These are phyloP conservation scores for Plasmodium malariae DNA, from an alignment of 169 alveolate genomes.

Conservation along the genomic window DNA sequence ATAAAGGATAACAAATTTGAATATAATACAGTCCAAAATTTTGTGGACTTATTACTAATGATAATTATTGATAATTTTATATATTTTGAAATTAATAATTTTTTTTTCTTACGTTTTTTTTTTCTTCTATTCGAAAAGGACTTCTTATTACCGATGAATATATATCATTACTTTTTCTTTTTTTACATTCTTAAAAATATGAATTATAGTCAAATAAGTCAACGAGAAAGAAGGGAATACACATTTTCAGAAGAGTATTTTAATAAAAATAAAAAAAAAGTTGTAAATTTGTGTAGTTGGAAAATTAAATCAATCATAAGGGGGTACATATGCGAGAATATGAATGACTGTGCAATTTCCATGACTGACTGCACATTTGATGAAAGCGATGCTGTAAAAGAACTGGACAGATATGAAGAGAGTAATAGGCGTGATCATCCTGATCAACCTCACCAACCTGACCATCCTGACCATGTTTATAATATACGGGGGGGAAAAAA, in stretches of 20 bases:
- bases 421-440: neutral
- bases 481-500: neutral
- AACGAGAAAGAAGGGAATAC: conserved; percentile 32
- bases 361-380: too few species aligned
- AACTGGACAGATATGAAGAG: neutral
- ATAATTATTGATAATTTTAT: conserved; percentile 40
- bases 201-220: conserved; percentile 33
- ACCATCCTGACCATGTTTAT: neutral
- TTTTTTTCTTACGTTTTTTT: conserved; percentile 42
- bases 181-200: conserved; percentile 21
- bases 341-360: too few species aligned
- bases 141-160: conserved; percentile 17
- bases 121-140: conserved; percentile 31
- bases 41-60: conserved; percentile 26
- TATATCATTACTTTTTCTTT: conserved; percentile 54
- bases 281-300: conserved; percentile 5
- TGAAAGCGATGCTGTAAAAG: too few species aligned
- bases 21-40: conserved; percentile 2
- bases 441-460: too few species aligned
- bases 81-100: conserved; percentile 52
- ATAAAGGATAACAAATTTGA: conserved; percentile 16
- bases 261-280: conserved; percentile 26
- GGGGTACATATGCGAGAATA: neutral
- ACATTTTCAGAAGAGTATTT: conserved; percentile 46
- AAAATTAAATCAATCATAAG: conserved; percentile 9